phyloP scores from a whole-genome alignment of 768 basidiomycete genomes.

The Xerocomus brunneocitrinus region DNA sequence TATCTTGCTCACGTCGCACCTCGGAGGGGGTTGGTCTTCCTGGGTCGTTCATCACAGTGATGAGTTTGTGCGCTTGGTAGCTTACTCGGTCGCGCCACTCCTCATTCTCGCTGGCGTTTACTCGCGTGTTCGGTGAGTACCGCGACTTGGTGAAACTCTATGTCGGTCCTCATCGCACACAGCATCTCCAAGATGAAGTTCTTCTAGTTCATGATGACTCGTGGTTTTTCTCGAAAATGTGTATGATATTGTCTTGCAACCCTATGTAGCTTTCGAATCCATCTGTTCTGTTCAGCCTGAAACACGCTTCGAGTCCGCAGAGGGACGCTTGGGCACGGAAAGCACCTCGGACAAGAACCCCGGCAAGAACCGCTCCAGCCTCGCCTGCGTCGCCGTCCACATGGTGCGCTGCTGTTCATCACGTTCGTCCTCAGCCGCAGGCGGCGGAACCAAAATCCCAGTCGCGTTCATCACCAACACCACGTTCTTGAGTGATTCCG shows the following conservation, averaged over 20 bases:
- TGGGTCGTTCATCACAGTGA: slow-evolving; percentile 46
- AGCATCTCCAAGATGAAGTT: slow-evolving; percentile 68
- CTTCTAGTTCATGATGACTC: slow-evolving; percentile 24
- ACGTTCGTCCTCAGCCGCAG: slow-evolving; percentile 40
- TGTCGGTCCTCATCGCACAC: not conserved
- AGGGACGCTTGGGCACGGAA: slow-evolving; percentile 31
- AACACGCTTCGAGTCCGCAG: slow-evolving; percentile 11
- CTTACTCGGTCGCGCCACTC: slow-evolving; percentile 53
- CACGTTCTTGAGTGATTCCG: slow-evolving; percentile 95
- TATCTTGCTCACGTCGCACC: slow-evolving; percentile 56
- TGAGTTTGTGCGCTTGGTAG: slow-evolving; percentile 40
- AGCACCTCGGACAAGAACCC: slow-evolving; percentile 79
- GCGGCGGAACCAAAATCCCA: slow-evolving; percentile 66
- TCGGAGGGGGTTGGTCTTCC: slow-evolving; percentile 67
- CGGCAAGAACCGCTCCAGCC: slow-evolving; percentile 88
- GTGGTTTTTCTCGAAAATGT: not conserved
- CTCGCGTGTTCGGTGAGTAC: slow-evolving; percentile 46
- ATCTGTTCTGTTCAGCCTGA: slow-evolving; percentile 10
- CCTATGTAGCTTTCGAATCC: slow-evolving; percentile 1
- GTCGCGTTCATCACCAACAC: slow-evolving; percentile 94
- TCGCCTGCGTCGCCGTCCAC: slow-evolving; percentile 82
- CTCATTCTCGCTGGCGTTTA: slow-evolving; percentile 41
- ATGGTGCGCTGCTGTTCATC: slow-evolving; percentile 61
- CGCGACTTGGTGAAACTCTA: not conserved
- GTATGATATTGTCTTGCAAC: slow-evolving; percentile 2